phyloP scores from a whole-genome alignment of 2,329 filamentous ascomycete species.

The Triangularia verruculosa region DNA sequence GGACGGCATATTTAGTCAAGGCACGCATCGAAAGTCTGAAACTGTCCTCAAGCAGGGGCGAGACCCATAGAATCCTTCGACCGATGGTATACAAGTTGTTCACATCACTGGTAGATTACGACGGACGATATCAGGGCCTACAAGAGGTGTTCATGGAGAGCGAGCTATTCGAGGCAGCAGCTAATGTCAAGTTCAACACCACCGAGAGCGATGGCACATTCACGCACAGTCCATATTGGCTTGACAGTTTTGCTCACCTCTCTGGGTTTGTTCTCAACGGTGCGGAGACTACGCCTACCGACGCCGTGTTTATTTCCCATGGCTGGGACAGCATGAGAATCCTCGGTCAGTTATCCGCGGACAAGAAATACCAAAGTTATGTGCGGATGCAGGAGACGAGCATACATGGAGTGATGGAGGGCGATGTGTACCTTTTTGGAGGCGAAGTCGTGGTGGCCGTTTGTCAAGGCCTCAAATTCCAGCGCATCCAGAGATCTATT shows the following conservation, averaged over 20 bases:
- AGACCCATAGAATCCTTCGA: slow-evolving; percentile 24
- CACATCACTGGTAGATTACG: slow-evolving; percentile 28
- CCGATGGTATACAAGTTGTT: slow-evolving; percentile 31
- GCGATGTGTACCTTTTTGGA: slow-evolving; percentile 30
- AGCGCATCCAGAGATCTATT: slow-evolving; percentile 23
- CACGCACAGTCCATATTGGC: slow-evolving; percentile 25
- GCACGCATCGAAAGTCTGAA: slow-evolving; percentile 31
- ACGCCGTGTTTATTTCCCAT: slow-evolving; percentile 26
- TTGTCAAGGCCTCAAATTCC: slow-evolving; percentile 28
- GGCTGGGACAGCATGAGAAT: slow-evolving; percentile 27
- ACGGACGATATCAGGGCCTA: slow-evolving; percentile 29
- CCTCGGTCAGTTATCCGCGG: slow-evolving; percentile 19
- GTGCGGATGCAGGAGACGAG: slow-evolving; percentile 29
- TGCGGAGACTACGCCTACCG: slow-evolving; percentile 10
- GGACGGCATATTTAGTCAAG: slow-evolving; percentile 30
- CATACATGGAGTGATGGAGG: slow-evolving; percentile 20
- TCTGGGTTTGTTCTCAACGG: slow-evolving; percentile 33
- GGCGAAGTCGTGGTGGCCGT: slow-evolving; percentile 27
- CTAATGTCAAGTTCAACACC: slow-evolving; percentile 27
- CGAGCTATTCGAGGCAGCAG: slow-evolving; percentile 26
- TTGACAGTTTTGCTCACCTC: slow-evolving; percentile 30
- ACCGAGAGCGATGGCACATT: slow-evolving; percentile 6
- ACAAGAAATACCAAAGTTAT: slow-evolving; percentile 23
- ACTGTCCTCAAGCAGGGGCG: slow-evolving; percentile 23
- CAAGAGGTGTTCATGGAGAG: slow-evolving; percentile 30